These are phyloP conservation scores for Vitis amurensis DNA, from an alignment of 164 flowering plant species.

Conservation along the genomic window DNA sequence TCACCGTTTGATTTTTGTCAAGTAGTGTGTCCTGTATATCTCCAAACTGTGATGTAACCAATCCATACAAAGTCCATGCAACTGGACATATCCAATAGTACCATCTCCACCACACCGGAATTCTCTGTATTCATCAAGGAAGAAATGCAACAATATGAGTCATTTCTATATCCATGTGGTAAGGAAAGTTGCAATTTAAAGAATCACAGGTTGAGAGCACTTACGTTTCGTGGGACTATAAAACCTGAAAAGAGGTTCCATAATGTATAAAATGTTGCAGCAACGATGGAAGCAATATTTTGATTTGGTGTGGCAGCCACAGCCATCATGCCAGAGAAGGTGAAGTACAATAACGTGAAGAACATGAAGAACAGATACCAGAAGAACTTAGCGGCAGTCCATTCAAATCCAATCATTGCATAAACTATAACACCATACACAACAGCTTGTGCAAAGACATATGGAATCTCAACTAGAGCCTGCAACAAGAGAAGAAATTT, in stretches of 20 bases:
- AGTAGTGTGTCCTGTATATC: slow-evolving; percentile 8
- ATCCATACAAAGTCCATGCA: slow-evolving; percentile 34
- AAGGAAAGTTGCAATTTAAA: too few species aligned
- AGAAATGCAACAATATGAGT: neutral
- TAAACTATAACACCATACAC: slow-evolving; percentile 36
- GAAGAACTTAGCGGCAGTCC: slow-evolving; percentile 37
- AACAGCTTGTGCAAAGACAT: slow-evolving; percentile 28
- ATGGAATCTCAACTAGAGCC: slow-evolving; percentile 44
- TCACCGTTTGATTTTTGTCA: slow-evolving; percentile 19
- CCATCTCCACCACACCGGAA: slow-evolving; percentile 44
- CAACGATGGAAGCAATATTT: slow-evolving; percentile 23
- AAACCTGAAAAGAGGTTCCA: slow-evolving; percentile 34
- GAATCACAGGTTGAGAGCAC: slow-evolving; percentile 1
- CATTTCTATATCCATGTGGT: neutral
- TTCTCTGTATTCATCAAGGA: slow-evolving; percentile 23
- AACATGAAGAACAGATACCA: slow-evolving; percentile 41
- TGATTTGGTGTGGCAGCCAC: slow-evolving; percentile 39
- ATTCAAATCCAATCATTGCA: slow-evolving; percentile 45
- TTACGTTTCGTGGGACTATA: slow-evolving; percentile 26
- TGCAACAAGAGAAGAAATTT: slow-evolving; percentile 11
- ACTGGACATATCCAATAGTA: slow-evolving; percentile 33
- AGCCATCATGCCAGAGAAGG: slow-evolving; percentile 50
- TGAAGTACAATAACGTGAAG: slow-evolving; percentile 42
- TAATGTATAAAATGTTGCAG: slow-evolving; percentile 29
- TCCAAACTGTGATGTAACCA: slow-evolving; percentile 27